Conservation (phyloP, 495 filamentous ascomycete genomes). For the Penicillium paxilli region DNA sequence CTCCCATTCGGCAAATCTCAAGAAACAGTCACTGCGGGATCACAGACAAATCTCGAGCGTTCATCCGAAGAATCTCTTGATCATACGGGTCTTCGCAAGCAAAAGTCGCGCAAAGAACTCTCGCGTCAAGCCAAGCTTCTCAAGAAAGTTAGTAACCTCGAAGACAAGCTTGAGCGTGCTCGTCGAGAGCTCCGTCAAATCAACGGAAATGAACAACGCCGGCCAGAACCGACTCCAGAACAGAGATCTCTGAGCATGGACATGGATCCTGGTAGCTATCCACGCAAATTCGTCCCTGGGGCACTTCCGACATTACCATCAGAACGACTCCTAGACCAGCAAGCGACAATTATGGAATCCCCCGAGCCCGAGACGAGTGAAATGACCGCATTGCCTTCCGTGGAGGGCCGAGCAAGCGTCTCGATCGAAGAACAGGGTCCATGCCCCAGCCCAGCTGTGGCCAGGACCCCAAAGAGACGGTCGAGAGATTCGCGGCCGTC, state of each 20-base stretch:
- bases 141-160: conserved; percentile 66
- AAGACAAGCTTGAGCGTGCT: conserved; percentile 59
- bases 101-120: conserved; percentile 61
- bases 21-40: conserved; percentile 5
- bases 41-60: conserved; percentile 17
- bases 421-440: conserved; percentile 12
- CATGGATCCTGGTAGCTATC: conserved; percentile 39
- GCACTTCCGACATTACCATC: conserved; percentile 60
- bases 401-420: conserved; percentile 12
- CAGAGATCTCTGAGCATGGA: conserved; percentile 24
- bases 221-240: conserved; percentile 22
- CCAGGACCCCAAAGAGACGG: conserved; percentile 22
- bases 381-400: conserved; percentile 20
- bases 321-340: conserved; percentile 51
- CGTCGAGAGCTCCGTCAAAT: conserved; percentile 57
- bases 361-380: conserved; percentile 2
- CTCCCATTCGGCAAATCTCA: conserved; percentile 29
- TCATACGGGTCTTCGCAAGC: conserved; percentile 39
- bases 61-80: conserved; percentile 30
- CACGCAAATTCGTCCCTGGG: conserved; percentile 53
- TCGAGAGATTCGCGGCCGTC: conserved; percentile 18
- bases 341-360: conserved; percentile 12
- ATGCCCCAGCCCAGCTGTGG: neutral
- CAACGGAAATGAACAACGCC: conserved; percentile 40
- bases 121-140: conserved; percentile 60